phyloP scores from a whole-genome alignment of 345 rosid genomes.

The Hibiscus mutabilis region DNA sequence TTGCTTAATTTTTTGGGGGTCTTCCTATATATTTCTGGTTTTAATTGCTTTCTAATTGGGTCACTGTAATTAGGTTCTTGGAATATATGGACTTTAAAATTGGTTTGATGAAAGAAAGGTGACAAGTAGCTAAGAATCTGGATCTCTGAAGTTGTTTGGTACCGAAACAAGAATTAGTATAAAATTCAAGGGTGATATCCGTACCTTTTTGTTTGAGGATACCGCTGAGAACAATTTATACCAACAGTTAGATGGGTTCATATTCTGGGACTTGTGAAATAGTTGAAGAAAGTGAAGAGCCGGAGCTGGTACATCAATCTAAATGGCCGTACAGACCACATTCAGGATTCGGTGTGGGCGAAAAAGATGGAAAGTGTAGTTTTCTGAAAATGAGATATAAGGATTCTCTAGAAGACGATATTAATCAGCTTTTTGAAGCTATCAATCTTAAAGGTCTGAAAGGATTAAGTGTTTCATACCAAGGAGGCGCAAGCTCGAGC shows the following conservation, averaged over 20 bases:
- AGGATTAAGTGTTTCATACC: conserved; percentile 39
- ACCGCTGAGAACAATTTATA: neutral
- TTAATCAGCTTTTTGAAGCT: conserved; percentile 80
- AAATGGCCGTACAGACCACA: conserved; percentile 33
- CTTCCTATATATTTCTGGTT: conserved; percentile 8
- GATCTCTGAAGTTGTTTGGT: conserved; percentile 12
- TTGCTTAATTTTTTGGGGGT: neutral
- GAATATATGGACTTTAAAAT: neutral
- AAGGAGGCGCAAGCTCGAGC: conserved; percentile 47
- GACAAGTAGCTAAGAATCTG: neutral
- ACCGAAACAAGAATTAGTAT: conserved; percentile 7
- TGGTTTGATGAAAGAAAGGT: neutral
- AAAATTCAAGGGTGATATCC: conserved; percentile 1
- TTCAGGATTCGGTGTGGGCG: conserved; percentile 28
- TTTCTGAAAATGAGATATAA: conserved; percentile 43
- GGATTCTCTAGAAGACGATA: conserved; percentile 66
- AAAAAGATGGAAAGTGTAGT: conserved; percentile 41
- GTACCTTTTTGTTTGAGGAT: neutral
- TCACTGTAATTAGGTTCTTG: neutral
- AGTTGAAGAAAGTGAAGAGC: conserved; percentile 63
- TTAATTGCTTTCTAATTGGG: conserved; percentile 9
- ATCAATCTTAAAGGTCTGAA: conserved; percentile 57
- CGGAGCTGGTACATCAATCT: conserved; percentile 31
- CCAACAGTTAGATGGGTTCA: conserved; percentile 47
- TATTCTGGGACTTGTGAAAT: conserved; percentile 61